These are phyloP conservation scores for Eremothecium gossypii DNA, from an alignment of 1,139 yeast genomes.

Conservation along the genomic window DNA sequence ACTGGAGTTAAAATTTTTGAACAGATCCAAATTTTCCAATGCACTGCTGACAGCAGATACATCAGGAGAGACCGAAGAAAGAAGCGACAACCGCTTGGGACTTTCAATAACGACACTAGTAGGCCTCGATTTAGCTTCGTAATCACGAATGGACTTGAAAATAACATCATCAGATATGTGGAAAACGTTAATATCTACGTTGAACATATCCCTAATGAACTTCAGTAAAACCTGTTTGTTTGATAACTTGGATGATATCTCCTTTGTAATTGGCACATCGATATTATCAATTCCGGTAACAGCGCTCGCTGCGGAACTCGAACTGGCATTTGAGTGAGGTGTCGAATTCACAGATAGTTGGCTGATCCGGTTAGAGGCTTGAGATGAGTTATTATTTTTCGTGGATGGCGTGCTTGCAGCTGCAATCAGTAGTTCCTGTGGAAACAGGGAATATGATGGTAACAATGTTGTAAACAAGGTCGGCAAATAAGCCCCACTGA, in stretches of 20 bases:
- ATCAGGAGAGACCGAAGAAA: conserved; percentile 17
- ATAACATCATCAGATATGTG: conserved; percentile 45
- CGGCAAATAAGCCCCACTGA: conserved; percentile 52
- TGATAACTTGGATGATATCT: conserved; percentile 30
- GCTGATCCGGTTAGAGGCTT: conserved; percentile 6
- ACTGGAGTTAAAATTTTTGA: conserved; percentile 22
- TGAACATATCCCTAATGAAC: conserved; percentile 50
- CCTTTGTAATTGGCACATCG: conserved; percentile 28
- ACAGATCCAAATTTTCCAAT: conserved; percentile 30
- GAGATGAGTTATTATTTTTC: conserved; percentile 5
- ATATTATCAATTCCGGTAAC: conserved; percentile 33
- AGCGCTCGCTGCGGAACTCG: conserved; percentile 16
- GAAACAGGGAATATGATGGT: conserved; percentile 47
- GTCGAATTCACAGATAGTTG: conserved; percentile 14
- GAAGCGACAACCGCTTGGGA: conserved; percentile 33
- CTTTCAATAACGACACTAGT: conserved; percentile 41
- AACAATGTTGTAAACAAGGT: conserved; percentile 48
- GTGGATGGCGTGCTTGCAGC: conserved; percentile 30
- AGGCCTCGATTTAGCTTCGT: conserved; percentile 31
- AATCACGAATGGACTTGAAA: conserved; percentile 40
- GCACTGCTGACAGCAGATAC: conserved; percentile 24
- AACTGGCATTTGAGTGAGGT: conserved; percentile 7
- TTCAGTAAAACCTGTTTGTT: conserved; percentile 41
- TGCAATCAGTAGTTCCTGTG: conserved; percentile 41
- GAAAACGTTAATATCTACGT: conserved; percentile 46